These are phyloP conservation scores for Mangifera indica DNA, from an alignment of 345 rosid species.

Conservation along the genomic window DNA sequence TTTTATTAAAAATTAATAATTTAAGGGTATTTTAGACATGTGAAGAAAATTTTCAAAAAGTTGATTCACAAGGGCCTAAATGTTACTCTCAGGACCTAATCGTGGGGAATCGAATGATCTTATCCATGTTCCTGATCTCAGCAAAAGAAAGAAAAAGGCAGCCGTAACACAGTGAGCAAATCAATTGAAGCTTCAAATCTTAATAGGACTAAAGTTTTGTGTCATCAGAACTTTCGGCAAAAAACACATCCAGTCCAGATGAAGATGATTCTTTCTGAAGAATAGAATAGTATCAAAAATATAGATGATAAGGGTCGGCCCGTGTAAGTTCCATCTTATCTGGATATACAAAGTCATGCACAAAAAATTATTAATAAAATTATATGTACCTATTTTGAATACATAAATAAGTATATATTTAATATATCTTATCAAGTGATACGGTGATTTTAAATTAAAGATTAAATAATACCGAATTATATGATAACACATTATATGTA, in stretches of 20 bases:
- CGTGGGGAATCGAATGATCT: constrained; percentile 2
- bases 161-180: not conserved
- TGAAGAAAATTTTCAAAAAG: not conserved
- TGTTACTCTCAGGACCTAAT: not conserved
- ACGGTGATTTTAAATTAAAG: too few species aligned
- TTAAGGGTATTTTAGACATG: too few species aligned
- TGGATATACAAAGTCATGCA: not conserved
- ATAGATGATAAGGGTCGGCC: not conserved
- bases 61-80: not conserved
- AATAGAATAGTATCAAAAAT: not conserved
- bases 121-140: not conserved
- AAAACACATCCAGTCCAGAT: not conserved
- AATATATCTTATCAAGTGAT: too few species aligned
- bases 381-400: too few species aligned
- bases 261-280: too few species aligned
- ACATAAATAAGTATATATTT: too few species aligned
- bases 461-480: too few species aligned
- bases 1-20: too few species aligned
- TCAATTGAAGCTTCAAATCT: not conserved
- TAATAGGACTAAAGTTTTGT: constrained; percentile 15
- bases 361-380: constrained; percentile 7
- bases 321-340: constrained; percentile 9
- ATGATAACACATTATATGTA: too few species aligned
- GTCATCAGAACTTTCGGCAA: constrained; percentile 20
- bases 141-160: not conserved